These are phyloP conservation scores for Tephrocybe sp. DNA, from an alignment of 768 basidiomycete species.

Conservation along the genomic window DNA sequence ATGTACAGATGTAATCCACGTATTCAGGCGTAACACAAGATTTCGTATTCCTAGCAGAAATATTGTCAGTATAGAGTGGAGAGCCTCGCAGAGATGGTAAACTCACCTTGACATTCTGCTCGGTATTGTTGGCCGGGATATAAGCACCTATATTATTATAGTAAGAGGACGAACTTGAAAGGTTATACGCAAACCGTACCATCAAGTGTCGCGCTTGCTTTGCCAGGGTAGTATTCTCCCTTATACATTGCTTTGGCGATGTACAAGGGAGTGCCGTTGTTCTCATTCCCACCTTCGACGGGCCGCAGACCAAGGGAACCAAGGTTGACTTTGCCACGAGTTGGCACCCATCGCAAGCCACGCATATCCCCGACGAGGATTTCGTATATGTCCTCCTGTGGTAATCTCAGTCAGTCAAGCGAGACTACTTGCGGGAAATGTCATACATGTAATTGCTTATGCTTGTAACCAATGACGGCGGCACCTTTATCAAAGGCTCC, in stretches of 20 bases:
- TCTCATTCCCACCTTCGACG: conserved; percentile 68
- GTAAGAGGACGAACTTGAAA: neutral
- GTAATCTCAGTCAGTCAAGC: neutral
- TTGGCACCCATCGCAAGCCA: conserved; percentile 57
- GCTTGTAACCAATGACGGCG: conserved; percentile 56
- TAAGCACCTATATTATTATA: conserved; percentile 39
- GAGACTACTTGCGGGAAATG: neutral
- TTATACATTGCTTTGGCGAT: conserved; percentile 57
- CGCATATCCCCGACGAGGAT: conserved; percentile 63
- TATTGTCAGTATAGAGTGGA: neutral
- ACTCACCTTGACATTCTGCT: conserved; percentile 50
- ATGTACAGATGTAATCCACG: neutral
- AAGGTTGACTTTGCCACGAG: conserved; percentile 43
- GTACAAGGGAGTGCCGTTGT: conserved; percentile 57
- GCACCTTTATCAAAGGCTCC: conserved; percentile 56
- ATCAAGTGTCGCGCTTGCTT: conserved; percentile 51
- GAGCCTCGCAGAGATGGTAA: neutral
- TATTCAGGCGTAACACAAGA: conserved; percentile 31
- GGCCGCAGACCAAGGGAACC: conserved; percentile 42
- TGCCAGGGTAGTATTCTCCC: conserved; percentile 59
- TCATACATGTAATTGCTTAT: conserved; percentile 57
- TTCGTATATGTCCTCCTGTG: conserved; percentile 59
- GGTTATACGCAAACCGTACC: conserved; percentile 27
- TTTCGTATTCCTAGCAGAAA: conserved; percentile 28
- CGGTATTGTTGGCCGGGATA: conserved; percentile 49